Base-by-base conservation (phyloP, 2,329 filamentous ascomycete genomes). In the Pseudogymnoascus sp. region DNA sequence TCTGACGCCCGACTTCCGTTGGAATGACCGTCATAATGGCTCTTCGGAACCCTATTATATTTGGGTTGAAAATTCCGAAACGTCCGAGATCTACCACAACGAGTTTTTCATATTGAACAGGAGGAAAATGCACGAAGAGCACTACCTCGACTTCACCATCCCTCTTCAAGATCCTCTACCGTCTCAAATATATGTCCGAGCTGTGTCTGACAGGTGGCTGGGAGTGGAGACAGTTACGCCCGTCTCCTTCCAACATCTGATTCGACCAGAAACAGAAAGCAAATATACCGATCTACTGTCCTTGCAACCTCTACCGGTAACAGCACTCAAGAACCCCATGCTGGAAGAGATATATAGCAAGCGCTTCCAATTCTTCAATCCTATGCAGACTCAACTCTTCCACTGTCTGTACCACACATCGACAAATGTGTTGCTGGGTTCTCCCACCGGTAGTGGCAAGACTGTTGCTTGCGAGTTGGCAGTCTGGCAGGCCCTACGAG, bases 401-500 rank as follows among this genome's bases (percentile, higher is more conserved):
- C 94, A 99, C 70, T 93, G 91, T 12, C 82, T 99, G 34, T 99
- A 99, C 67, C 88, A 97, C 71, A 97, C 94, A 0, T 75, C 89
- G 6, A 88, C 90, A 50, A 99, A 99, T 70, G 92, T 99, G 4
- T 81, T 99, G 2, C 82, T 99, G 7, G 94, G 95, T 6, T 97
- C 94, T 2, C 95, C 94, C 0, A 99, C 95, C 0, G 94, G 94
- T 62, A 96, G 91, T 79, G 94, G 94, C 62, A 99, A 99, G 78
- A 99, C 95, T 0, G 89, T 99, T 39, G 94, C 95, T 16, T 91
- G 90, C 57, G 94, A 99, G 72, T 77, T 99, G 64, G 92, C 95
- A 25, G 97, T 99, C 93, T 99, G 95, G 95, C 97, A 92, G 91
- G 93, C 94, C 2, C 97, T 99, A 76, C 86, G 92, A 12, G 92